Conservation (phyloP, 768 basidiomycete species). For the Suillus americanus region DNA sequence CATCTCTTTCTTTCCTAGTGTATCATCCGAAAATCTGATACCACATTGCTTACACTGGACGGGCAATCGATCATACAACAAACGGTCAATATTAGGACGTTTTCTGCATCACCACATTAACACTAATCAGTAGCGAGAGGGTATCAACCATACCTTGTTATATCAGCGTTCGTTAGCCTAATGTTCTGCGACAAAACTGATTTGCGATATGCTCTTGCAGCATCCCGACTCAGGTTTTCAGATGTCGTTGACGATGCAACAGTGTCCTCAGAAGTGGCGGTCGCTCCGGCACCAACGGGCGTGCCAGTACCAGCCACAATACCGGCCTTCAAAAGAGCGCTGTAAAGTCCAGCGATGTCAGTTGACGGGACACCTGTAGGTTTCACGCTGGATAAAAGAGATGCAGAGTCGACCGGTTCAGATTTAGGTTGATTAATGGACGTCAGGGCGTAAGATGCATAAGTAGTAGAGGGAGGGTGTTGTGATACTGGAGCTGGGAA, state of each 20-base stretch:
- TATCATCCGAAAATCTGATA: conserved; percentile 76
- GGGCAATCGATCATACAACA: conserved; percentile 74
- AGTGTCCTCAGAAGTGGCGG: conserved; percentile 28
- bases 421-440: conserved; percentile 23
- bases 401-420: conserved; percentile 31
- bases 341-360: conserved; percentile 60
- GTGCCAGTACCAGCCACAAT: conserved; percentile 60
- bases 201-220: conserved; percentile 57
- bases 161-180: conserved; percentile 64
- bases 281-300: conserved; percentile 48
- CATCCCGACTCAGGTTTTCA: conserved; percentile 42
- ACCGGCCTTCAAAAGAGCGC: conserved; percentile 77
- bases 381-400: conserved; percentile 27
- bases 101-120: conserved; percentile 42
- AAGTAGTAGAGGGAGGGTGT: conserved; percentile 31
- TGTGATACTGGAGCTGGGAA: conserved; percentile 31
- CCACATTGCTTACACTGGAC: conserved; percentile 94
- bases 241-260: conserved; percentile 29
- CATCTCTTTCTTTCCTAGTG: conserved; percentile 70
- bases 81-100: conserved; percentile 57
- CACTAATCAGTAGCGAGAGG: background rate
- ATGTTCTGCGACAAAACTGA: conserved; percentile 59
- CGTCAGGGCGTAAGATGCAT: conserved; percentile 19
- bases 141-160: conserved; percentile 55
- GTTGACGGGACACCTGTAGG: conserved; percentile 22